A percentile compares a stretch with the other conserved stretches of the same genome.
These are phyloP conservation scores for Dissophora ornata DNA, from an alignment of 192 early-diverging fungal genomes.

Conservation along the genomic window DNA sequence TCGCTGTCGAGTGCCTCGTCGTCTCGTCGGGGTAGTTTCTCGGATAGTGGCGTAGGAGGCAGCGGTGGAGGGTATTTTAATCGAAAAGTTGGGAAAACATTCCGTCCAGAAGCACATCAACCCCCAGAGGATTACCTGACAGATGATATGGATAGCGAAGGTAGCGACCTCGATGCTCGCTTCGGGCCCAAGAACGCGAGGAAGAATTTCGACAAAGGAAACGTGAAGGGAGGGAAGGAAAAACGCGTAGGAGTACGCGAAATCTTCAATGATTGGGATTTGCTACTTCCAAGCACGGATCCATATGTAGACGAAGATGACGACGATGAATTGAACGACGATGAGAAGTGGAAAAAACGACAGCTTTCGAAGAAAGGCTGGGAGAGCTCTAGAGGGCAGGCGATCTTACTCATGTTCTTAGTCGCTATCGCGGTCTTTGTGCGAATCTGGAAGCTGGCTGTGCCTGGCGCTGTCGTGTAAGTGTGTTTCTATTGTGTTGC, in stretches of 20 bases:
- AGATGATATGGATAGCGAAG: constrained; percentile 8
- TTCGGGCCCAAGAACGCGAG: constrained; percentile 6
- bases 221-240: neutral
- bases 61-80: constrained; percentile 38
- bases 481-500: too few relatives aligned
- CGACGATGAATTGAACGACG: constrained; percentile 46
- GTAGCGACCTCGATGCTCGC: neutral
- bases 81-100: constrained; percentile 30
- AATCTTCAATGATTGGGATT: constrained; percentile 49
- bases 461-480: constrained; percentile 48
- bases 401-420: constrained; percentile 22
- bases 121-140: constrained; percentile 26
- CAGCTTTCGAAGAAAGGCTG: constrained; percentile 44
- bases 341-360: constrained; percentile 37
- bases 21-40: constrained; percentile 34
- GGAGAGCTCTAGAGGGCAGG: constrained; percentile 42
- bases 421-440: constrained; percentile 23
- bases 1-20: constrained; percentile 27
- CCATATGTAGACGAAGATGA: constrained; percentile 18
- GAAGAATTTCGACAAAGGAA: neutral
- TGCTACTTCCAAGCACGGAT: constrained; percentile 30
- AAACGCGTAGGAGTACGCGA: constrained; percentile 13
- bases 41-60: constrained; percentile 19
- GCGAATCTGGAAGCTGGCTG: constrained; percentile 47
- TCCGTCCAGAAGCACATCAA: constrained; percentile 43